A percentile compares a stretch with the other conserved stretches of the same genome.
phyloP scores from a whole-genome alignment of 176 grass and related monocot species.

The Oryza longistaminata region DNA sequence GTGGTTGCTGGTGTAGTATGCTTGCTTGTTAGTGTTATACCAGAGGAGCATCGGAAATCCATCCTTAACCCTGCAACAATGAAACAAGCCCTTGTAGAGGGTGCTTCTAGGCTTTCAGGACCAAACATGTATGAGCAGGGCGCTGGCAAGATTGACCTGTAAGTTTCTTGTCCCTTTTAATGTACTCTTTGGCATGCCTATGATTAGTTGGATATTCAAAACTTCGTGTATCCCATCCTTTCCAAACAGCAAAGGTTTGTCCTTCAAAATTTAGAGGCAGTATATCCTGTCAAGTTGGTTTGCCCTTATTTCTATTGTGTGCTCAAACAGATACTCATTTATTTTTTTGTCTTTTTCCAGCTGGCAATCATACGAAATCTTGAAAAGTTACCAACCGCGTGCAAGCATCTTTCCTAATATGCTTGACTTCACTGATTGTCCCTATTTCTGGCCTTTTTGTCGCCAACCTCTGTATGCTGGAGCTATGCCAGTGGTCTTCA shows the following conservation, averaged over 20 bases:
- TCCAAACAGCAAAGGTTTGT: neutral
- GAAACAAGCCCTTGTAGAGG: slow-evolving; percentile 98
- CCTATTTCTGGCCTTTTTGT: slow-evolving; percentile 96
- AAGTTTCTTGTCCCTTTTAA: slow-evolving; percentile 47
- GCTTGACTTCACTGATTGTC: slow-evolving; percentile 87
- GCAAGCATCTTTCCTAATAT: slow-evolving; percentile 81
- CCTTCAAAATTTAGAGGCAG: neutral
- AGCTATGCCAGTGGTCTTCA: slow-evolving; percentile 93
- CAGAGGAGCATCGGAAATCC: slow-evolving; percentile 67
- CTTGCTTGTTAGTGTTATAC: slow-evolving; percentile 86
- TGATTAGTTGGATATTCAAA: slow-evolving; percentile 22
- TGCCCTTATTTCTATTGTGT: slow-evolving; percentile 24
- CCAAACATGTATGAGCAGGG: slow-evolving; percentile 98
- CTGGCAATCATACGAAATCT: slow-evolving; percentile 88
- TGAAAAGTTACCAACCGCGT: slow-evolving; percentile 81
- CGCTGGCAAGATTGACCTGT: slow-evolving; percentile 93
- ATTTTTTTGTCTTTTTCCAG: slow-evolving; percentile 47
- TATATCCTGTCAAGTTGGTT: neutral
- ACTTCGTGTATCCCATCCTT: slow-evolving; percentile 1
- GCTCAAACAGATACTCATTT: slow-evolving; percentile 29
- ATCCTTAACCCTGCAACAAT: slow-evolving; percentile 87
- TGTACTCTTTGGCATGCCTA: slow-evolving; percentile 5
- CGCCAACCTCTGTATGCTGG: slow-evolving; percentile 88
- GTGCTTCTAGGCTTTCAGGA: slow-evolving; percentile 90
- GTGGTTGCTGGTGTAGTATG: slow-evolving; percentile 94